Evolutionary conservation across 192 early-diverging fungal species (phyloP).

Genomic region (Gaertneriomyces semiglobifer): DNA sequence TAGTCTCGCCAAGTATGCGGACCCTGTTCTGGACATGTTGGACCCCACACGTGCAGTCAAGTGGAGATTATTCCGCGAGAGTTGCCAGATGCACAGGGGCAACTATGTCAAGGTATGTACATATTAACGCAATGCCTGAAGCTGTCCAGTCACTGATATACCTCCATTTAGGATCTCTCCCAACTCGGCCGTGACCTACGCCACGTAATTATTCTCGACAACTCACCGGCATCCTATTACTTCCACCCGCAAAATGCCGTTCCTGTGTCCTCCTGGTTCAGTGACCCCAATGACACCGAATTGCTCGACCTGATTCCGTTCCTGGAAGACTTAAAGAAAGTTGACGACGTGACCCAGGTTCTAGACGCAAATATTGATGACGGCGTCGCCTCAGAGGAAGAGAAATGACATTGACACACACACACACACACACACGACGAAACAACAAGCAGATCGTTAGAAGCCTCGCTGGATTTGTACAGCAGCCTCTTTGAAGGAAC

Average conservation of each 20-base stretch:
- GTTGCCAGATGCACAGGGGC: slow-evolving; percentile 90
- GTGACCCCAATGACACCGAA: slow-evolving; percentile 95
- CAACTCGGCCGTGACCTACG: slow-evolving; percentile 82
- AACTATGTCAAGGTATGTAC: slow-evolving; percentile 85
- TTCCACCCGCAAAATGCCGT: slow-evolving; percentile 97
- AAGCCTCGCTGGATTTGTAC: too few relatives aligned
- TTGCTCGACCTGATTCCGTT: slow-evolving; percentile 92
- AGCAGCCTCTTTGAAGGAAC: too few relatives aligned
- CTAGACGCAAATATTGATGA: slow-evolving; percentile 34
- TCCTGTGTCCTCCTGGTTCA: slow-evolving; percentile 93
- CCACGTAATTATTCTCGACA: slow-evolving; percentile 90
- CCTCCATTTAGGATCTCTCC: slow-evolving; percentile 67
- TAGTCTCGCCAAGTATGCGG: slow-evolving; percentile 93
- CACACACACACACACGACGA: too few relatives aligned
- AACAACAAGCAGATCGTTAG: too few relatives aligned
- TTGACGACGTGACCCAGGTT: slow-evolving; percentile 83
- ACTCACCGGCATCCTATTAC: slow-evolving; percentile 92
- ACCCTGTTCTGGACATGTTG: slow-evolving; percentile 93
- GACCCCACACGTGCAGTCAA: slow-evolving; percentile 80
- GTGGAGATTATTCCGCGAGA: slow-evolving; percentile 94
- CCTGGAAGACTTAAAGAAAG: slow-evolving; percentile 82
- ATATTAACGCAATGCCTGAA: not conserved
- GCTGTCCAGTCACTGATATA: not conserved
- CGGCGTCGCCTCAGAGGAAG: too few relatives aligned
- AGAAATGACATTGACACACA: too few relatives aligned